Base-by-base conservation (phyloP, 106 monocot species). In the Apostasia shenzhenica region DNA sequence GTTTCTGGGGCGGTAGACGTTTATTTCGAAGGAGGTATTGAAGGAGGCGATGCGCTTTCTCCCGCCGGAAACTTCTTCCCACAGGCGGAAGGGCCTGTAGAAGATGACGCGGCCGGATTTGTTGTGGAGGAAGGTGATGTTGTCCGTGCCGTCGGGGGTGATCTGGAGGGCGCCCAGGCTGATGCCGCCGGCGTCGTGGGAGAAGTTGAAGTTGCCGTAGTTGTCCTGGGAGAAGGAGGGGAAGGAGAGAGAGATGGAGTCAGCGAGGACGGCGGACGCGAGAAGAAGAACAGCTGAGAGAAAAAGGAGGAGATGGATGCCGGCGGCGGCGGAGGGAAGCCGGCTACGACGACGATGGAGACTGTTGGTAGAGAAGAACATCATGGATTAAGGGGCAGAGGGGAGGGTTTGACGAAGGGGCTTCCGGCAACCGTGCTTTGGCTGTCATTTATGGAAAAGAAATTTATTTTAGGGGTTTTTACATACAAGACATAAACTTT, bases 21-120 rank as follows among this genome's bases (percentile, higher is more conserved):
- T 94, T 69, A 88, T 43, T 47, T 2, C 55, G 68, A 94, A 91
- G 57, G 72, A 48, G 45, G 87, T 80, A 72, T 68, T 80, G 82
- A 94, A 94, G 59, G 94, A 91, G 58, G 83, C 90, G 2, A 82
- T 39, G 46, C 26, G 53, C 10, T 45, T 48, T 49, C 38, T 70
- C 64, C 39, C 26, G 40, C n/a, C 2, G 3, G 3, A 7, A 2
- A 1, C 0, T 2, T 38, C 8, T 38, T 78, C 46, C 80, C 80
- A 81, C 42, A 90, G 77, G 59, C 64, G 76, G 82, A 82, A 79
- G 8, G 67, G 71, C 7, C 14, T 0, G 1, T 6, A 46, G 61
- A 72, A 2, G 60, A 90, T 6, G 38, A 83, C 76, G 48, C 81
- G 68, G 69, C 90, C 90, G 56, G 86, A 74, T 38, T 72, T 78